Percentiles rank a stretch among this genome's conserved stretches.
phyloP scores from a whole-genome alignment of 2,329 filamentous ascomycete species.

The Chrysoporthe cubensis region DNA sequence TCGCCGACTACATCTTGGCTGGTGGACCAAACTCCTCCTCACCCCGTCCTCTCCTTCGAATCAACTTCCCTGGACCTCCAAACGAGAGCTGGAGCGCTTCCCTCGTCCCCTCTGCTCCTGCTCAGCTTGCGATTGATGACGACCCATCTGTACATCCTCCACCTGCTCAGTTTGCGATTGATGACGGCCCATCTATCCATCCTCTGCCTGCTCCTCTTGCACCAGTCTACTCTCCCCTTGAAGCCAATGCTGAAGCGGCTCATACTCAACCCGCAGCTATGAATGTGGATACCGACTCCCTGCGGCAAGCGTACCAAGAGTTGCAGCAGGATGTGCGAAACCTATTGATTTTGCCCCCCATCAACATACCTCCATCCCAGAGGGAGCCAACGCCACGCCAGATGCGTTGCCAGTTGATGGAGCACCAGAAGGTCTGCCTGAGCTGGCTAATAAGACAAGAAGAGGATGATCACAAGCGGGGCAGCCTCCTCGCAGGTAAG shows the following conservation, averaged over 20 bases:
- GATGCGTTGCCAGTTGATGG: conserved; percentile 27
- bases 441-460: conserved; percentile 24
- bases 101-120: not conserved
- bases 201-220: not conserved
- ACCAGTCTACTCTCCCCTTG: not conserved
- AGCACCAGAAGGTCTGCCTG: conserved; percentile 24
- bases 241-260: not conserved
- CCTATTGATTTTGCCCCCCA: conserved; percentile 30
- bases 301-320: not conserved
- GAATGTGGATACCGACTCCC: not conserved
- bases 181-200: not conserved
- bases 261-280: not conserved
- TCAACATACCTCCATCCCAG: conserved; percentile 29
- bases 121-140: not conserved
- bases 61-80: not conserved
- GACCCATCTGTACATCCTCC: not conserved
- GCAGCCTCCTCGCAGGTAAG: conserved; percentile 25
- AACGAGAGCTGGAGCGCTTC: not conserved
- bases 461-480: conserved; percentile 9
- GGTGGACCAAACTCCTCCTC: not conserved
- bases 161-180: not conserved
- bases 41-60: not conserved
- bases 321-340: conserved; percentile 27
- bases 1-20: not conserved
- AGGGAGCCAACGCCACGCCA: conserved; percentile 31